Base-by-base conservation (phyloP, 805 yeast species). In the Metschnikowia bowlesiae region DNA sequence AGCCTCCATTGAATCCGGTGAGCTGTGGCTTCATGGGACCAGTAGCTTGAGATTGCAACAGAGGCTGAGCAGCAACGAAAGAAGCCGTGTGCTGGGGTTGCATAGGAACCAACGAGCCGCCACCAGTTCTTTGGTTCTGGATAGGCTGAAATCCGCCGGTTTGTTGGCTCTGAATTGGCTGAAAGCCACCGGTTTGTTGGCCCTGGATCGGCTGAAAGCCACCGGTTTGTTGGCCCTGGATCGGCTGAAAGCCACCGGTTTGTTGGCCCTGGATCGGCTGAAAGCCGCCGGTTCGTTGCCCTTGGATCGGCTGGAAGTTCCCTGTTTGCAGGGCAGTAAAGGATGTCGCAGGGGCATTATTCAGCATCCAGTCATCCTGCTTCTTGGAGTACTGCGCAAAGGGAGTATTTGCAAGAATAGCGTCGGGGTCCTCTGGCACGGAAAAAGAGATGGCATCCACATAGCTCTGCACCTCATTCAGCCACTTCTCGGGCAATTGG, bases 391-490 rank as follows among this genome's bases (percentile, higher is more conserved):
- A 61, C 13, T 54, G 50, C 9, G 76, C 71, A 59, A 74, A 74
- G 5, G 78, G 78, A n/a, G 78, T 74, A 58, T 72, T 70, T 30
- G 71, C 71, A 58, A 74, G 67, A 30, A 74, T 62, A 45, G 65
- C 65, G 29, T 60, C 47, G 6, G 75, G 71, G 51, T 74, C 78
- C 54, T 84, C 92, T 1, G 88, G 89, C 47, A 89, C 81, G 46
- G 82, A 76, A 63, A 90, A 85, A 60, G 83, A 87, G 60, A 92
- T 91, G 31, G 89, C 88, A 67, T 90, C 97, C 37, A 91, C 91
- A 69, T 91, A 87, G 52, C 94, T 85, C 53, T 84, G 80, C 10
- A 92, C 97, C 67, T 92, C 97, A 62, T 86, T 87, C 62, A 76
- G 75, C 70, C 89, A 82, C 54, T 79, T 83, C 18, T 79, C 78